Evolutionary conservation across 1,139 yeast species (phyloP), one percentile per base, ranked within the genome.

Genomic region (Meyerozyma sp.): DNA sequence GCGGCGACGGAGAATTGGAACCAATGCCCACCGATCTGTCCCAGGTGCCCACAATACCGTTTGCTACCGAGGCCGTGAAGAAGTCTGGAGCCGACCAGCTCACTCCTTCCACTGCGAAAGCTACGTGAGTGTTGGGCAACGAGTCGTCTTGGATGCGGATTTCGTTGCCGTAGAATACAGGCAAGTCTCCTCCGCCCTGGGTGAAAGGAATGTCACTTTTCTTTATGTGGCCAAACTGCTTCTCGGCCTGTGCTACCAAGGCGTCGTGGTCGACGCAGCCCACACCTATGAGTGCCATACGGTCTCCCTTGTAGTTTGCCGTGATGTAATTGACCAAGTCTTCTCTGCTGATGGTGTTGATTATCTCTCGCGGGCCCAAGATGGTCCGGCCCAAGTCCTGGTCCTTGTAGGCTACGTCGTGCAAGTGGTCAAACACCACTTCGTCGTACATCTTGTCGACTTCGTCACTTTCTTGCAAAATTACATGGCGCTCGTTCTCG

Each of bases 341-440:
- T 11, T 75, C 68, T 59, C 89, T 77, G 52, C 84, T 75, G 53
- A 93, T 89, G 40, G 91, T 80, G 59, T 80, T 78, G 58, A 93
- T 93, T 65, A 90, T 84, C 50, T 87, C 89, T 49, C 91, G 77
- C 18, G 99, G 98, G 1, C 99, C 99, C 49, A 93, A 72, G 49
- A 93, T 93, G n/a, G 98, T 94, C 66, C 98, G 82, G 23, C 98
- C 99, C 51, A 93, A 75, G 42, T 96, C 95, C 65, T 94, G 98
- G 52, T 80, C 83, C 61, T 81, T 87, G 70, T 80, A 93, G 8
- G 96, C 91, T 27, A 91, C 89, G 37, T 95, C 89, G 67, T 93
- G 99, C 46, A 93, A 73, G 65, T 94, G 95, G 66, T 93, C 99
- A 65, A 94, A 94, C 11, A 94, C 96, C 39, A 93, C 98, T 65